phyloP scores from a whole-genome alignment of 2,329 filamentous ascomycete species.

The Pleoardoris graminearum region DNA sequence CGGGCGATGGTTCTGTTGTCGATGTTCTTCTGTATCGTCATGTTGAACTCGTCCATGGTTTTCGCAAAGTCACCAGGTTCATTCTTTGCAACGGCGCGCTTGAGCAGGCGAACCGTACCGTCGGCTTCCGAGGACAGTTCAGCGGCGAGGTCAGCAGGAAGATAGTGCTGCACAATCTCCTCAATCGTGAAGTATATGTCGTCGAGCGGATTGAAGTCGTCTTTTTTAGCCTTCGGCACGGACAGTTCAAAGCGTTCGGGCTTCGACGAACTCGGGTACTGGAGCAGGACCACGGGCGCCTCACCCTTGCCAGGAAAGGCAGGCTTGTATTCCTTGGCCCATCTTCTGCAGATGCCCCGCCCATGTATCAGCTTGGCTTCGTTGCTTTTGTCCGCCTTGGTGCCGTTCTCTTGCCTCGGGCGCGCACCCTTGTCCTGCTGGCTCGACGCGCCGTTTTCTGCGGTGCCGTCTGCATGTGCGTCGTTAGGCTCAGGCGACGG shows the following conservation, averaged over 20 bases:
- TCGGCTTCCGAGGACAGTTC: slow-evolving; percentile 71
- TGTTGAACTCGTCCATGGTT: slow-evolving; percentile 78
- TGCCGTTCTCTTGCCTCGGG: slow-evolving; percentile 11
- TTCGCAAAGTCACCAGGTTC: slow-evolving; percentile 70
- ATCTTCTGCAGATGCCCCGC: slow-evolving; percentile 46
- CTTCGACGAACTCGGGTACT: slow-evolving; percentile 77
- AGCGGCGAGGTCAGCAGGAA: slow-evolving; percentile 69
- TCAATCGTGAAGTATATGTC: slow-evolving; percentile 69
- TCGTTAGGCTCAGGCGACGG: slow-evolving; percentile 23
- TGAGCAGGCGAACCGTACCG: slow-evolving; percentile 76
- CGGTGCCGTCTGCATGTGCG: slow-evolving; percentile 5
- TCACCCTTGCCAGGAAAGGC: slow-evolving; percentile 52
- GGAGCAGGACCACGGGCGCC: slow-evolving; percentile 64
- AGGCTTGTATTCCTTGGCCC: slow-evolving; percentile 54
- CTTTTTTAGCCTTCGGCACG: slow-evolving; percentile 25
- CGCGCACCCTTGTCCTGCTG: slow-evolving; percentile 11
- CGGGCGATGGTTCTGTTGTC: slow-evolving; percentile 71
- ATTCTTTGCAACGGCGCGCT: slow-evolving; percentile 70
- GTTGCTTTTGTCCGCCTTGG: slow-evolving; percentile 11
- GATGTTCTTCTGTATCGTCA: slow-evolving; percentile 65
- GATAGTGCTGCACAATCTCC: slow-evolving; percentile 69
- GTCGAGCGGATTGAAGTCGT: slow-evolving; percentile 65
- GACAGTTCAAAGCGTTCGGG: slow-evolving; percentile 60
- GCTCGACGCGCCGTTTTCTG: background rate
- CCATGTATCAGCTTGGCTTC: slow-evolving; percentile 45